Evolutionary conservation across 305 asterid genomes (phyloP).

Genomic region (Fraxinus nigra): DNA sequence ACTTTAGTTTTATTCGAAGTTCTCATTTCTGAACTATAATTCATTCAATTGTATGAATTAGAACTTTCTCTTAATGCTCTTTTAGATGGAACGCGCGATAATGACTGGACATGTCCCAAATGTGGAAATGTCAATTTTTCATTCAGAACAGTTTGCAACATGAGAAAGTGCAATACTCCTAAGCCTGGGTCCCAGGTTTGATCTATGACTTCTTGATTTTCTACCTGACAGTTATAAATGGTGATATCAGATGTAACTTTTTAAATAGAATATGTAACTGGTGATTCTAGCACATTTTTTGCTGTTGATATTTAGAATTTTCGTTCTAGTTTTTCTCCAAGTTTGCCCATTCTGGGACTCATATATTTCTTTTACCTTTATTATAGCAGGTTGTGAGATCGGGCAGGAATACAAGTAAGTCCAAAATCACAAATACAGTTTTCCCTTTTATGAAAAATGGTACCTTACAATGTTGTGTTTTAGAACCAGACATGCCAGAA

Average conservation of each 20-base stretch:
- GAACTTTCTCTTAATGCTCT: constrained; percentile 19
- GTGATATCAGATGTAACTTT: background rate
- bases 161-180: constrained; percentile 92
- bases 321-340: background rate
- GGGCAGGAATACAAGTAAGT: constrained; percentile 68
- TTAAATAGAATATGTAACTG: background rate
- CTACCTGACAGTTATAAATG: background rate
- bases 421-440: background rate
- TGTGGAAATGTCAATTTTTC: constrained; percentile 87
- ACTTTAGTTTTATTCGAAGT: constrained; percentile 3
- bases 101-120: constrained; percentile 90
- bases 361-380: constrained; percentile 4
- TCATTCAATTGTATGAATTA: constrained; percentile 1
- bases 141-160: constrained; percentile 76
- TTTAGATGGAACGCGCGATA: constrained; percentile 79
- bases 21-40: constrained; percentile 12
- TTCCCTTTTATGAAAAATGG: background rate
- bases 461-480: constrained; percentile 14
- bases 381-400: constrained; percentile 52
- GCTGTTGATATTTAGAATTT: background rate
- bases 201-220: background rate
- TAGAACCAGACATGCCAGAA: constrained; percentile 80
- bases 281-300: background rate
- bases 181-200: constrained; percentile 87
- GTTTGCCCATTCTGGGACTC: background rate